phyloP scores from a whole-genome alignment of 805 yeast species.

The Yamadazyma philogaea region DNA sequence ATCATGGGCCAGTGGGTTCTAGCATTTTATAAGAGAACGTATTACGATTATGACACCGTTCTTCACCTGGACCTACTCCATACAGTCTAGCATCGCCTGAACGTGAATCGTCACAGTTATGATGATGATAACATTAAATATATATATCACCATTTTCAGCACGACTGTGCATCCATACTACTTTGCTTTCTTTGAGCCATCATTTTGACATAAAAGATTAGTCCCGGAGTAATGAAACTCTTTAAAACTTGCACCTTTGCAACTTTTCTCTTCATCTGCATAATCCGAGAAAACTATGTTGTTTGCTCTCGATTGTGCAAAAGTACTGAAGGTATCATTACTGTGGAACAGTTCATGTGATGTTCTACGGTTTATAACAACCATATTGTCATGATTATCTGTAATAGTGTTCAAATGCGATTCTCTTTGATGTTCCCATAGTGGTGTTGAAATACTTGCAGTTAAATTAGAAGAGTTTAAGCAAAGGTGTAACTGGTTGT shows the following conservation, averaged over 20 bases:
- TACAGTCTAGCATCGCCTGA: background rate
- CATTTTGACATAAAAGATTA: background rate
- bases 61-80: background rate
- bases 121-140: background rate
- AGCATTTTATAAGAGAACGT: background rate
- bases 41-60: background rate
- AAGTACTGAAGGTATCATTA: background rate
- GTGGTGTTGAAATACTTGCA: background rate
- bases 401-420: too few species aligned
- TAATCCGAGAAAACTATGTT: background rate
- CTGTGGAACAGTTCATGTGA: background rate
- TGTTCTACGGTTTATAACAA: background rate
- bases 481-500: background rate
- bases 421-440: too few species aligned
- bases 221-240: background rate
- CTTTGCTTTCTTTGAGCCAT: background rate
- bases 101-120: background rate
- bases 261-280: background rate
- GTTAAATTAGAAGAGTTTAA: background rate
- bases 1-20: too few species aligned
- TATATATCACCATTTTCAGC: background rate
- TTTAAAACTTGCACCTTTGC: background rate
- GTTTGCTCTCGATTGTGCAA: background rate
- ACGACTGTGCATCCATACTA: background rate
- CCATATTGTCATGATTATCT: background rate